These are phyloP conservation scores for Candida dendrica DNA, from an alignment of 805 yeast genomes.

Conservation along the genomic window DNA sequence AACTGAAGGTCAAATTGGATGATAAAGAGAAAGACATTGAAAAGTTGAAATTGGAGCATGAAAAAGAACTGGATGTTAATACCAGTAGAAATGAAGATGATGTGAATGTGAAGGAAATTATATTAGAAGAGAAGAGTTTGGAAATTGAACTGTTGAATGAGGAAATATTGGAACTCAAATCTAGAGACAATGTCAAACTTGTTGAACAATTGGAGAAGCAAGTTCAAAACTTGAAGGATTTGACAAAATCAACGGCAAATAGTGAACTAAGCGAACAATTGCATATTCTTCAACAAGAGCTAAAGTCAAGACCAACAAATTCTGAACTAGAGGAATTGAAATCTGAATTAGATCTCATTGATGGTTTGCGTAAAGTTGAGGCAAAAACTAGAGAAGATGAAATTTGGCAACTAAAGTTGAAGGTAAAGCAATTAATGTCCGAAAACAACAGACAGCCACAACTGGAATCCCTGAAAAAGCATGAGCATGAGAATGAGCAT, in stretches of 20 bases:
- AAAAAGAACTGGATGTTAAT: neutral
- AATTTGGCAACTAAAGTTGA: slow-evolving; percentile 13
- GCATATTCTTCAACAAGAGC: slow-evolving; percentile 12
- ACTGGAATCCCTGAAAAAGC: too few species aligned
- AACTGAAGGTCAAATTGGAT: neutral
- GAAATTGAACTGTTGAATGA: slow-evolving; percentile 19
- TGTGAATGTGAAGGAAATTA: neutral
- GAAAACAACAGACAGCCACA: too few species aligned
- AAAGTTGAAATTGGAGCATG: neutral
- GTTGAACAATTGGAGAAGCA: slow-evolving; percentile 6
- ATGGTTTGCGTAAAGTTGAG: slow-evolving; percentile 25
- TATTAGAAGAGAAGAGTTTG: slow-evolving; percentile 15
- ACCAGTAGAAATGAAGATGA: neutral
- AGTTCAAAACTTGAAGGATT: slow-evolving; percentile 3
- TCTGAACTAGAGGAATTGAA: slow-evolving; percentile 38
- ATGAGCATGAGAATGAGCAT: too few species aligned
- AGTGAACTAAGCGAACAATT: slow-evolving; percentile 20
- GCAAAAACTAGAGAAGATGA: slow-evolving; percentile 21
- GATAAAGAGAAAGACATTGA: neutral
- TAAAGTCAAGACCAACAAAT: slow-evolving; percentile 31
- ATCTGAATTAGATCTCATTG: slow-evolving; percentile 35
- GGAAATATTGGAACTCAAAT: slow-evolving; percentile 12
- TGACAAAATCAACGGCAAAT: slow-evolving; percentile 12
- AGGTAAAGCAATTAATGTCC: slow-evolving; percentile 1
- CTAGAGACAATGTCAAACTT: slow-evolving; percentile 2